Evolutionary conservation across 78 protist genomes (phyloP).

Genomic region (Dictyostelium brefeldianum): DNA sequence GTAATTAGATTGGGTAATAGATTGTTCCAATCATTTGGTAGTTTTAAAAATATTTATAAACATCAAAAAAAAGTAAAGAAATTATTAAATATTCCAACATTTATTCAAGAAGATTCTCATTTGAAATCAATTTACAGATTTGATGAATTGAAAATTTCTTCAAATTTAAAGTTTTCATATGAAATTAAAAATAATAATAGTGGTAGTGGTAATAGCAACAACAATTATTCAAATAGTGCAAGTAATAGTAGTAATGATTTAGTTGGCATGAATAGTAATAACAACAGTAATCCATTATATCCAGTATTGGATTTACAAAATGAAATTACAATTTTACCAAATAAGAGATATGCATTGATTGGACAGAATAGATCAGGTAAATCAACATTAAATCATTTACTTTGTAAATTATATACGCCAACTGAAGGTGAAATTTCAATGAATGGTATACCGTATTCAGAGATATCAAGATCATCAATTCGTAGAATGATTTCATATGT

Average conservation of each 20-base stretch:
- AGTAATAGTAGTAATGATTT: too few species aligned
- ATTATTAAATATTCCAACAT: slow-evolving; percentile 71
- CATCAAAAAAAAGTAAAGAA: slow-evolving; percentile 77
- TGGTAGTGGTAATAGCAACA: too few species aligned
- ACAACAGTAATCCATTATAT: slow-evolving; percentile 13
- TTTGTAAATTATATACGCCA: slow-evolving; percentile 74
- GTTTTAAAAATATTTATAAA: slow-evolving; percentile 63
- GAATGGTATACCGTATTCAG: slow-evolving; percentile 73
- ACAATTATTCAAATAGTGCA: too few species aligned
- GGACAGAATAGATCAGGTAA: slow-evolving; percentile 79
- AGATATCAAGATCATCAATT: slow-evolving; percentile 76
- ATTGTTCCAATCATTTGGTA: background rate
- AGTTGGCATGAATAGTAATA: background rate
- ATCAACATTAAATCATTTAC: slow-evolving; percentile 69
- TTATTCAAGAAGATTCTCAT: slow-evolving; percentile 71
- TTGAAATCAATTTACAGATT: slow-evolving; percentile 63
- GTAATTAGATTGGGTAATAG: slow-evolving; percentile 55
- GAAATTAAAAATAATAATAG: slow-evolving; percentile 17
- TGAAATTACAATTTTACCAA: slow-evolving; percentile 59
- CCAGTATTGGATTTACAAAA: slow-evolving; percentile 65
- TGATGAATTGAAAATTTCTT: slow-evolving; percentile 48
- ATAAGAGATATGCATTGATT: slow-evolving; percentile 73
- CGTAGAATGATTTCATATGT: slow-evolving; percentile 72
- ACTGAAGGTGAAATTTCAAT: slow-evolving; percentile 51
- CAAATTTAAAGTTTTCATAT: slow-evolving; percentile 62